Base-by-base conservation (phyloP, 2,329 filamentous ascomycete genomes). In the Talaromyces sp. region DNA sequence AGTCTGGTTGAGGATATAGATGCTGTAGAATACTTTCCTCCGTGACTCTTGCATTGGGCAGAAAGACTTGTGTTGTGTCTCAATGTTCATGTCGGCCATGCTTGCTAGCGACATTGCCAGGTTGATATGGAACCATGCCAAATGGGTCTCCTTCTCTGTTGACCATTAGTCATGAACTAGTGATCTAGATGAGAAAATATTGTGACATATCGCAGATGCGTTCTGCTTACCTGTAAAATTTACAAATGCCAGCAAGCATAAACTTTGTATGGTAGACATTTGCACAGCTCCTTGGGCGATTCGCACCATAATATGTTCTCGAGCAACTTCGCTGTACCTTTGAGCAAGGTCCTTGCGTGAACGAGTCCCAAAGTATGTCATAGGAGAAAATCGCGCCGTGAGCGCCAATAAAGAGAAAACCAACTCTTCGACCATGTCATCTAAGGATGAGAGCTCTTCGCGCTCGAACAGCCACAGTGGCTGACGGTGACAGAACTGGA, bases 381-480 rank as follows among this genome's bases (percentile, higher is more conserved):
- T 58, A 17, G 56, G 64, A 6, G 69, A 70, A 62, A 70, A 69
- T 56, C 68, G 64, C 17, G 61, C n/a, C 5, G 69, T 56, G 25
- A 72, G 67, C 5, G 69, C 67, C 11, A 72, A 58, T 13, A 72
- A 29, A 22, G 68, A 64, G 36, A 68, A 69, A 6, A 67, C 29
- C 1, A 70, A 27, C 51, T 72, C 70, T 58, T 71, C 68, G 11
- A 47, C 36, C 27, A 66, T 65, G 5, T 59, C 22, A 58, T 64
- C 45, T n/a, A 59, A 25, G 6, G 64, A 60, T 3, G 62, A 47
- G n/a, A 71, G 19, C 22, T 72, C 69, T 22, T 68, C 62, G 11
- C 38, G 61, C 27, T 70, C 70, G 45, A 72, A 70, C 8, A 70
- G 60, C 70, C 70, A 72, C 13, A 72, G 62, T 15, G 70, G 70